Evolutionary conservation across 176 grass and related monocot species (phyloP), one percentile per base, ranked within the genome.

Genomic region (Luzula sylvatica): DNA sequence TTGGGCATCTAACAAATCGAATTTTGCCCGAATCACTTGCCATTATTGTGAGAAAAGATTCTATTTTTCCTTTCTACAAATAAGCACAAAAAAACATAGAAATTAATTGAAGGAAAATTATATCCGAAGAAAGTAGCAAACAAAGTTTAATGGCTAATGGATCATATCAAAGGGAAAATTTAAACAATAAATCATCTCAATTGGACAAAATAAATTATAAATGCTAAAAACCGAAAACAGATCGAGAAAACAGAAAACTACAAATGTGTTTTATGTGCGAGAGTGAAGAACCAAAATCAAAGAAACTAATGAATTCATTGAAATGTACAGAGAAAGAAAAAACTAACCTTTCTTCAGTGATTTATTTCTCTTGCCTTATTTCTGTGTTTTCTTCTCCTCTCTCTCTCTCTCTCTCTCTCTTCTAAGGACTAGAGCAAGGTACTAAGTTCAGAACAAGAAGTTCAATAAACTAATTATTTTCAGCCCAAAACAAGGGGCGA

Each of bases 1-100:
- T 80, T 0, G 93, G 92, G 42, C 93, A 98, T 65, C 81, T 87
- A 13, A 98, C 93, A 4, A 98, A 79, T 42, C 87, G 78, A 52
- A 86, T 52, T 42, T 72, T 94, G 46, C 60, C 52, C 25, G 74
- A 35, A 65, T 67, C 55, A 55, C 68, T 72, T 8, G 71, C 38
- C 65, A 74, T 61, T 12, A 22, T 52, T 48, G 46, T 40, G 12
- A 39, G 50, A 2, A 13, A 17, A 4, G 0, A 46, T 11, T 42
- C 15, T 56, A 53, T 46, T 25, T 9, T 26, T 19, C 14, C 15
- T 30, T 8, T 15, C 50, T 28, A 41, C 50, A 56, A 29, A 42
- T 38, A 16, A 42, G 7, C 53, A 4, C 8, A 26, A 20, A 43
- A 32, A 58, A 60, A 30, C 14, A 46, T 35, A 22, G 7, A 15